Evolutionary conservation across 305 asterid species (phyloP), one percentile per base, ranked within the genome.

Genomic region (Solanum hybrid): DNA sequence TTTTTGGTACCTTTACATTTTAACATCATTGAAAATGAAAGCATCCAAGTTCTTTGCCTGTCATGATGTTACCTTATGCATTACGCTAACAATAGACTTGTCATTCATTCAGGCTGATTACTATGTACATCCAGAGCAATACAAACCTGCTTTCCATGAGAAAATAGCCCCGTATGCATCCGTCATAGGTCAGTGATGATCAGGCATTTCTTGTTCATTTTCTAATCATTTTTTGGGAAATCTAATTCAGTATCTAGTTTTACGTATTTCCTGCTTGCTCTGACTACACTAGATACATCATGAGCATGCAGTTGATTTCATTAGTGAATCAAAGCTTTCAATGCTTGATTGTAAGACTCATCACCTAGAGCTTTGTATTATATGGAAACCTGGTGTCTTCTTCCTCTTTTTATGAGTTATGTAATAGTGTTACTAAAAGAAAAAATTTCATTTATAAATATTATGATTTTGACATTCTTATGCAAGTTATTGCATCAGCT

Each of bases 91-190:
- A 84, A 2, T 51, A 51, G 31, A 84, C 39, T 51, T 51, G 22
- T 31, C 26, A 51, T 57, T 92, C 90, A 80, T 41, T 92, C 96
- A 97, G 99, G 96, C 91, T 33, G 98, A 96, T 92, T 97, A 97
- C 92, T 96, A 97, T 91, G 95, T 96, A 81, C 99, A 96, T 93
- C 99, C 99, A 31, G 98, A 96, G 90, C 95, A 96, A 91, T 96
- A 97, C 89, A 90, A 87, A 84, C 95, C 99, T 45, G 90, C 92
- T 93, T 97, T 97, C 93, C 97, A 96, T 86, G 97, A 96, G 90
- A 97, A 92, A 89, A 94, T 97, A 90, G 98, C 98, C 82, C 98
- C 98, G 73, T 97, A 91, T 91, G 93, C 98, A 20, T 96, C 99
- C 41, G 97, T 95, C 70, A 91, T 97, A 94, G 99, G 99, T 97